phyloP scores from a whole-genome alignment of 345 rosid genomes.

The Euphorbia tirucalli region DNA sequence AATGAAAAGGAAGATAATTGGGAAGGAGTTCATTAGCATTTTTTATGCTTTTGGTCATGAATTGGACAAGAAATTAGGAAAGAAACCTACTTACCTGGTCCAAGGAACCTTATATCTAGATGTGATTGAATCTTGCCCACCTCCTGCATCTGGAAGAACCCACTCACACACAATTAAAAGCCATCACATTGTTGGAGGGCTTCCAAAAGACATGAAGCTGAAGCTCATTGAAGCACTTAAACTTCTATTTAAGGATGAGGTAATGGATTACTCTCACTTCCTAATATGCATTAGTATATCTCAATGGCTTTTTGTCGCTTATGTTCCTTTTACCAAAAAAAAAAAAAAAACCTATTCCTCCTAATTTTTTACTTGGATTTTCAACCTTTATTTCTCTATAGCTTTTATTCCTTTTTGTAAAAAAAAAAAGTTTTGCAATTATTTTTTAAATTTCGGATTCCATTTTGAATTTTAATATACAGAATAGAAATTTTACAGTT shows the following conservation, averaged over 20 bases:
- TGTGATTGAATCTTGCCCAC: conserved; percentile 98
- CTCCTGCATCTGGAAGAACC: conserved; percentile 86
- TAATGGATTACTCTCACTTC: too few relatives aligned
- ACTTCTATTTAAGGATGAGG: conserved; percentile 98
- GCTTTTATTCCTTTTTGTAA: too few relatives aligned
- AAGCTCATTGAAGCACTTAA: conserved; percentile 97
- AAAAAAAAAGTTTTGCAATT: too few relatives aligned
- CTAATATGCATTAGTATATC: neutral
- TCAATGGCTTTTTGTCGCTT: neutral
- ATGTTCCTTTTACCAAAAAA: neutral
- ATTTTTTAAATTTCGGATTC: neutral
- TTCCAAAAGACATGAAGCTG: conserved; percentile 94
- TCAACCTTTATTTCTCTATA: too few relatives aligned
- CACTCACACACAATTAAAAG: conserved; percentile 98
- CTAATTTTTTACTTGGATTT: neutral
- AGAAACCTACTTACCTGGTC: conserved; percentile 74
- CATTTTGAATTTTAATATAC: neutral
- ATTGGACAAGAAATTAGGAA: conserved; percentile 73
- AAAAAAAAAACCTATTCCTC: neutral
- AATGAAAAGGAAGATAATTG: conserved; percentile 86
- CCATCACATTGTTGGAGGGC: conserved; percentile 98
- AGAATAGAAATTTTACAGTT: too few relatives aligned
- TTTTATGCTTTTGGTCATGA: conserved; percentile 78
- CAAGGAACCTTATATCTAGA: conserved; percentile 97
- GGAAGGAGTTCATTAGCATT: conserved; percentile 78